Base-by-base conservation (phyloP, 495 filamentous ascomycete species). In the Penicillium manginii region DNA sequence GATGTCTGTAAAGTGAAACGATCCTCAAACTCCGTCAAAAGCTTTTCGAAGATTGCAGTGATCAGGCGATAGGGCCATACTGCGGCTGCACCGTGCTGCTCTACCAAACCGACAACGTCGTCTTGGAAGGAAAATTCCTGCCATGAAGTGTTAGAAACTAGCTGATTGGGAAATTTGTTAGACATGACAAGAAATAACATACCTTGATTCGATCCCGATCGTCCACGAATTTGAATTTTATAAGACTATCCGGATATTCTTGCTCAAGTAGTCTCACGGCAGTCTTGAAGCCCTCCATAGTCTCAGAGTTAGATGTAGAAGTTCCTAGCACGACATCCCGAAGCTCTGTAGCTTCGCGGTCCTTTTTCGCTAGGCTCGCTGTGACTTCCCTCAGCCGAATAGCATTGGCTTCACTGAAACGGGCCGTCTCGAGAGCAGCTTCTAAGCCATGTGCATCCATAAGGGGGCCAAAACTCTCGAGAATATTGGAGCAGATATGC, bases 351-450 rank as follows among this genome's bases (percentile, higher is more conserved):
- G 45, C 45, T 47, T 47, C 45, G 19, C 21, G 45, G 11, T 47
- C 21, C 10, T 11, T 5, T 4, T 23, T 9, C 0, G 1, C 45
- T 3, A 47, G 22, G 21, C 15, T 47, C 45, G 21, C 45, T 23
- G 45, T 12, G 18, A 47, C 18, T 12, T 47, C 45, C 21, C 10
- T 22, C 18, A 47, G 21, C 2, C 45, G 18, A 22, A 19, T 19
- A 14, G 21, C 21, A 26, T 47, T 47, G 45, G 45, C 45, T 47
- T 47, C 45, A 47, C 45, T 47, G 45, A 47, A 47, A 14, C 21
- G 18, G 7, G 45, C 45, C 21, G 21, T 14, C n/a, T 47, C 45
- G 2, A 47, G 19, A 12, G 19, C 15, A 47, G 21, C 15, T 23
- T 47, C 45, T 26, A 15, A 2, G 8, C 45, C 45, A 47, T 47